Base-by-base conservation (phyloP, 768 basidiomycete genomes). In the Sutorius australiensis region DNA sequence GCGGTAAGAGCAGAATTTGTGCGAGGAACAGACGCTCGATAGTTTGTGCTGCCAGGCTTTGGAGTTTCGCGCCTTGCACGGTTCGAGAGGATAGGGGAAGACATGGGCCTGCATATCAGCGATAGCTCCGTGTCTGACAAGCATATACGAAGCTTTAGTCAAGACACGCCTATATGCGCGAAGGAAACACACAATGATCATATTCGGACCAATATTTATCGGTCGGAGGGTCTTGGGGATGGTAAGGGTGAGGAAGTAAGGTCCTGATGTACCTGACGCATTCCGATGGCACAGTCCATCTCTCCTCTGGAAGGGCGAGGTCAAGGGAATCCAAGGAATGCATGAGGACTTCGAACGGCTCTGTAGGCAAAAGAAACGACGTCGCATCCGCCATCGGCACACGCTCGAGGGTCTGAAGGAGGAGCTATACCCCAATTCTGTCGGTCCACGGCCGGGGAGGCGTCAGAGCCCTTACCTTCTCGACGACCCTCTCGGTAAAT, bases 381-480 rank as follows among this genome's bases (percentile, higher is more conserved):
- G 73, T 75, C 1, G 78, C 75, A 52, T 86, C 83, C 34, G 72
- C 69, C 37, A 74, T 63, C 1, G 84, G 77, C 13, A 83, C 70
- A 43, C 63, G 60, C 34, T 69, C 60, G 10, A 83, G 68, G 48
- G 68, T 68, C 51, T 73, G 64, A 17, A 70, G 58, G 50, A 77
- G 57, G 47, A 82, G 61, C 70, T 86, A 64, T 67, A 70, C 40
- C 24, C 24, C 36, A 37, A 17, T 33, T 28, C 28, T 37, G 34
- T 56, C 19, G 33, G 42, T 54, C 34, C 21, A 17, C 33, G 33
- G 45, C 31, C 27, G 21, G 17, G 17, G 44, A 37, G 34, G 24
- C 19, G 17, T 11, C 2, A 16, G 41, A 42, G 31, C 2, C 52
- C 67, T 38, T 39, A 78, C 85, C 60, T 81, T 72, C 37, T 73